Percentiles rank a stretch among this genome's conserved stretches.
These are phyloP conservation scores for Pinus albicaulis DNA, from an alignment of 75 land plant genomes.

Conservation along the genomic window DNA sequence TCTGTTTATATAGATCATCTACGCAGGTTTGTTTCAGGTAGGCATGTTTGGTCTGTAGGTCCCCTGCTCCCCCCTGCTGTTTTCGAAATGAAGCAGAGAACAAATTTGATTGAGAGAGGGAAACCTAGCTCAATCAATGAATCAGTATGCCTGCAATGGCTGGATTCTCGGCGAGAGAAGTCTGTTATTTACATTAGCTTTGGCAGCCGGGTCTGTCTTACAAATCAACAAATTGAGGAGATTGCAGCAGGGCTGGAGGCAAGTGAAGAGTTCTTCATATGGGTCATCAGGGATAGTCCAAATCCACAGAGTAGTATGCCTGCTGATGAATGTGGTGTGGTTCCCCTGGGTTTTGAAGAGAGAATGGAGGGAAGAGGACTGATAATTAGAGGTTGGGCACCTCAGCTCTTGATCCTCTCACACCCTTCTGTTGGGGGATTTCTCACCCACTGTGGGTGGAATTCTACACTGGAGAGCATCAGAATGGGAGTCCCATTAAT, in stretches of 20 bases:
- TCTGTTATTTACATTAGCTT: not conserved
- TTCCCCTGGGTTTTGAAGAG: not conserved
- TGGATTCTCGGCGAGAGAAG: not conserved
- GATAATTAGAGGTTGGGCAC: conserved; percentile 14
- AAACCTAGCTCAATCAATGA: conserved; percentile 4
- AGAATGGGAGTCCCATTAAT: conserved; percentile 7
- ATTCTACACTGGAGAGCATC: conserved; percentile 14
- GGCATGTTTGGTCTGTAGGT: too few species aligned
- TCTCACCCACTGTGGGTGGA: conserved; percentile 21
- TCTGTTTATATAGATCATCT: too few species aligned
- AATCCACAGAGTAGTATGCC: too few species aligned
- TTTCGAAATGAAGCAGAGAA: not conserved
- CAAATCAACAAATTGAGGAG: not conserved
- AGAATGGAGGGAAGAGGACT: conserved; percentile 9
- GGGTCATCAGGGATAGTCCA: conserved; percentile 5
- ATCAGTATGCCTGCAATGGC: conserved; percentile 15
- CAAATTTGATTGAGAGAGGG: not conserved
- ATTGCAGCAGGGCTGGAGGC: not conserved
- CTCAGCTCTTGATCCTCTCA: conserved; percentile 11
- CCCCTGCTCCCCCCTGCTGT: conserved; percentile 8
- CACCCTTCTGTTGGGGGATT: conserved; percentile 18
- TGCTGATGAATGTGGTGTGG: too few species aligned
- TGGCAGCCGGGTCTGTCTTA: not conserved
- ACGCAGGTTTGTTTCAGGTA: too few species aligned
- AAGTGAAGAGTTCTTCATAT: not conserved